Percentiles rank a stretch among this genome's conserved stretches.
These are phyloP conservation scores for Hexamita inflata DNA, from an alignment of 208 protist genomes.

Conservation along the genomic window DNA sequence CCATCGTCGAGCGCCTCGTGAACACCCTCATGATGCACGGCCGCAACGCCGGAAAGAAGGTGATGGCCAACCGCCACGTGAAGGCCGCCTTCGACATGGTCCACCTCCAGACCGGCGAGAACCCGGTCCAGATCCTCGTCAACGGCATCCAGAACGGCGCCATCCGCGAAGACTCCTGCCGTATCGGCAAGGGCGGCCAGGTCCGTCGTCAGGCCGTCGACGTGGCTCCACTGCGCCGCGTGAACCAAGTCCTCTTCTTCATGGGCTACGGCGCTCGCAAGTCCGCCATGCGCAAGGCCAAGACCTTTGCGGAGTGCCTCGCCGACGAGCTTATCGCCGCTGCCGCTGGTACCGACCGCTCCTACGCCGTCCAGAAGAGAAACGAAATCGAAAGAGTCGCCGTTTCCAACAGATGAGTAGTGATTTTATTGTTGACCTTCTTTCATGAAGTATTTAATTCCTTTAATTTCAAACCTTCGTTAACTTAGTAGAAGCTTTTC, in stretches of 20 bases:
- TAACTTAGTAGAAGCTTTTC: too few species aligned
- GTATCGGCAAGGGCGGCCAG: constrained; percentile 94
- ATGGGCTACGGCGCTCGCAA: constrained; percentile 86
- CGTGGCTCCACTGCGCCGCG: constrained; percentile 95
- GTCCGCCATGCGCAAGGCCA: constrained; percentile 95
- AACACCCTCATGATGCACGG: constrained; percentile 67
- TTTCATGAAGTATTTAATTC: too few species aligned
- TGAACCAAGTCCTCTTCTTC: constrained; percentile 91
- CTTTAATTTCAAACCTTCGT: too few species aligned
- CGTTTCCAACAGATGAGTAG: constrained; percentile 97
- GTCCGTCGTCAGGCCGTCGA: constrained; percentile 97
- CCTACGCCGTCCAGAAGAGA: constrained; percentile 99
- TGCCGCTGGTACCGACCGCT: constrained; percentile 87
- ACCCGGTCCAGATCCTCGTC: constrained; percentile 90
- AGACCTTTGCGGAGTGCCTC: constrained; percentile 97
- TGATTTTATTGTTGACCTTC: too few species aligned
- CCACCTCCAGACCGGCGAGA: constrained; percentile 89
- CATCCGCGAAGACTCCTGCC: constrained; percentile 97
- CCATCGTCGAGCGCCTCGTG: constrained; percentile 68
- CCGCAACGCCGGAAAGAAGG: constrained; percentile 98
- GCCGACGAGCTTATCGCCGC: constrained; percentile 98
- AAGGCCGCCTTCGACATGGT: constrained; percentile 96
- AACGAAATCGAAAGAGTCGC: constrained; percentile 98
- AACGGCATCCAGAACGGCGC: constrained; percentile 90
- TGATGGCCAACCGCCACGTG: constrained; percentile 91